phyloP scores from a whole-genome alignment of 495 filamentous ascomycete species.

The Xylona heveae region DNA sequence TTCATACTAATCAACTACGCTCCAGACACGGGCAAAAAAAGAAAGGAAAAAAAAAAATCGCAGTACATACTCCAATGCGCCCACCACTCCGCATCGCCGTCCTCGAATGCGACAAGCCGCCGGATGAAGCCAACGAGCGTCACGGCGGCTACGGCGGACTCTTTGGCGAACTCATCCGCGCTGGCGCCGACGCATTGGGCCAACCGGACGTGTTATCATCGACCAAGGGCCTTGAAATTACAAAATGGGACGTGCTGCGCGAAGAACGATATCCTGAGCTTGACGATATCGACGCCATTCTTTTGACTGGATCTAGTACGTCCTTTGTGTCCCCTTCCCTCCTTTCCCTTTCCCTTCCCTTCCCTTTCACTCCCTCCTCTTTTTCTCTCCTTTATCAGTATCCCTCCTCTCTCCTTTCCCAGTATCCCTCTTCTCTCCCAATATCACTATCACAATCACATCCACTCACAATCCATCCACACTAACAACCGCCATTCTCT shows the following conservation, averaged over 20 bases:
- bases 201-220: conserved; percentile 18
- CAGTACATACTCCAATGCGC: conserved; percentile 11
- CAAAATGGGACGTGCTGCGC: conserved; percentile 45
- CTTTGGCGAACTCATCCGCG: conserved; percentile 39
- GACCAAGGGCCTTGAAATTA: conserved; percentile 28
- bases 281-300: conserved; percentile 55
- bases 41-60: no score
- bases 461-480: no score
- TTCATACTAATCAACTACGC: no score
- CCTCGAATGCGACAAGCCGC: conserved; percentile 61
- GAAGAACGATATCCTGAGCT: conserved; percentile 40
- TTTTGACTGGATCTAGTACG: conserved; percentile 50
- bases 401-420: no score
- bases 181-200: conserved; percentile 23
- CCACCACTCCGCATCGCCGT: conserved; percentile 58
- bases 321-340: not conserved
- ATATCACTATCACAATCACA: no score
- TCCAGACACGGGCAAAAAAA: no score
- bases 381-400: no score
- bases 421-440: no score
- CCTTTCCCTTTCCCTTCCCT: no score
- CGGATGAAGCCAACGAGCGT: conserved; percentile 28
- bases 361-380: no score
- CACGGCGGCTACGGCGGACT: conserved; percentile 56
- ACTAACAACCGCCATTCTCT: no score